Evolutionary conservation across 1,139 yeast species (phyloP).

Genomic region (Pichia sp.): DNA sequence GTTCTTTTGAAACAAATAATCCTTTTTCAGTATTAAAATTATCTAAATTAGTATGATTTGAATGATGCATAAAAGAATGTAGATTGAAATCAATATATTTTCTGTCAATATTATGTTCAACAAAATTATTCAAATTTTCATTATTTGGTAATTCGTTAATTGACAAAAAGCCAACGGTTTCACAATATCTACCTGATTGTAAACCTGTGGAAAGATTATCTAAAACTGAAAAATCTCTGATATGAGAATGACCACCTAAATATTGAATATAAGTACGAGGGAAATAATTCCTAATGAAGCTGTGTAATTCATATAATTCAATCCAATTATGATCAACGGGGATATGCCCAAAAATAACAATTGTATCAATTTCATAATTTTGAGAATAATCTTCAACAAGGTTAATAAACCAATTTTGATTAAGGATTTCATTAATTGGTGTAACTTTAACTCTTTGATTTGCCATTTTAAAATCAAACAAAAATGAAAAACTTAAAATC

Average conservation of each 20-base stretch:
- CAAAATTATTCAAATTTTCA: slow-evolving; percentile 4
- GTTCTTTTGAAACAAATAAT: slow-evolving; percentile 36
- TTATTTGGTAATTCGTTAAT: slow-evolving; percentile 28
- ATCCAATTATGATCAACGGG: slow-evolving; percentile 58
- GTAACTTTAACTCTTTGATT: slow-evolving; percentile 61
- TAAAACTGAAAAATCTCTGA: slow-evolving; percentile 70
- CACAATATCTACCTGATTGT: slow-evolving; percentile 90
- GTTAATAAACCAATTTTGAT: slow-evolving; percentile 59
- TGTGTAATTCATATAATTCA: slow-evolving; percentile 52
- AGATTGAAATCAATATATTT: slow-evolving; percentile 77
- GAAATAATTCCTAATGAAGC: slow-evolving; percentile 46
- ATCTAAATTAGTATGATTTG: slow-evolving; percentile 34
- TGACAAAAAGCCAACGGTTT: slow-evolving; percentile 84
- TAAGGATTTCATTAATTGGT: slow-evolving; percentile 50
- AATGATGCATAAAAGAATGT: slow-evolving; percentile 62
- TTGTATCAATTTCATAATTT: slow-evolving; percentile 49
- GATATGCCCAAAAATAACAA: slow-evolving; percentile 73
- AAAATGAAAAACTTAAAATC: slow-evolving; percentile 68
- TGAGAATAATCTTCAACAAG: slow-evolving; percentile 37
- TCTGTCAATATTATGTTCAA: slow-evolving; percentile 33
- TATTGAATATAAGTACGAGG: slow-evolving; percentile 70
- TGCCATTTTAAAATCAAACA: slow-evolving; percentile 67
- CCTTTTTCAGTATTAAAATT: slow-evolving; percentile 48
- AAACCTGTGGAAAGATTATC: slow-evolving; percentile 68
- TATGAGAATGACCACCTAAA: slow-evolving; percentile 94